These are phyloP conservation scores for Paraphoma chrysanthemicola DNA, from an alignment of 2,329 filamentous ascomycete species.

Conservation along the genomic window DNA sequence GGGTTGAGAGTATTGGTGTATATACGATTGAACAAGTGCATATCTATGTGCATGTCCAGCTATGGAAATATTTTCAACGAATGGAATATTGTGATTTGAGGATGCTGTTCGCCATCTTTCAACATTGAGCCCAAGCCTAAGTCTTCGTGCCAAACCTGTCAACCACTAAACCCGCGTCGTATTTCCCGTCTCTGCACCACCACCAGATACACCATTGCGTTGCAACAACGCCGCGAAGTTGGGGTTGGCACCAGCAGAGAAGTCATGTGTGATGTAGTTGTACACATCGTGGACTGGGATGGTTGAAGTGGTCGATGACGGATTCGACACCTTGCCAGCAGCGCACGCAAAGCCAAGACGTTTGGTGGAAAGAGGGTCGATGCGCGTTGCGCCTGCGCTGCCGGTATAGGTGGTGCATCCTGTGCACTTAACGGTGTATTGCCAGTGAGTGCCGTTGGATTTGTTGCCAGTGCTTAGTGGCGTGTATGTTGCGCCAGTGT, in stretches of 20 bases:
- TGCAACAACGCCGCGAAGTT: slow-evolving; percentile 31
- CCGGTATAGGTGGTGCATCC: slow-evolving; percentile 37
- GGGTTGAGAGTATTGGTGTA: neutral
- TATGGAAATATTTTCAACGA: neutral
- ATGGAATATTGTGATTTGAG: neutral
- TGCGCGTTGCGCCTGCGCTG: slow-evolving; percentile 13
- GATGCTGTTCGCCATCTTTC: neutral
- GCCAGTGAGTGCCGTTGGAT: slow-evolving; percentile 40
- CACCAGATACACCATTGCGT: slow-evolving; percentile 27
- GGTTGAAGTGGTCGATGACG: slow-evolving; percentile 24
- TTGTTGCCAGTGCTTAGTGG: slow-evolving; percentile 33
- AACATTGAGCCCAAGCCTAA: too few relatives aligned
- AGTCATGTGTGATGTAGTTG: slow-evolving; percentile 40
- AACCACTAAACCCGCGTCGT: neutral
- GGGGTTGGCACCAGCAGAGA: slow-evolving; percentile 29
- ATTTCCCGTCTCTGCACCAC: slow-evolving; percentile 4
- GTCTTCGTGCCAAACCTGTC: neutral
- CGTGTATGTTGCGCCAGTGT: slow-evolving; percentile 33
- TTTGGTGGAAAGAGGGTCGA: slow-evolving; percentile 28
- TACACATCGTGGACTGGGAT: slow-evolving; percentile 37
- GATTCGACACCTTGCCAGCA: slow-evolving; percentile 23
- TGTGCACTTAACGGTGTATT: slow-evolving; percentile 38
- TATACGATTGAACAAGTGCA: neutral
- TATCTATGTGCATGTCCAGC: neutral
- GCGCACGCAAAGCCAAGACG: slow-evolving; percentile 36